These are phyloP conservation scores for Ophiosphaerella narmari DNA, from an alignment of 2,329 filamentous ascomycete species.

Conservation along the genomic window DNA sequence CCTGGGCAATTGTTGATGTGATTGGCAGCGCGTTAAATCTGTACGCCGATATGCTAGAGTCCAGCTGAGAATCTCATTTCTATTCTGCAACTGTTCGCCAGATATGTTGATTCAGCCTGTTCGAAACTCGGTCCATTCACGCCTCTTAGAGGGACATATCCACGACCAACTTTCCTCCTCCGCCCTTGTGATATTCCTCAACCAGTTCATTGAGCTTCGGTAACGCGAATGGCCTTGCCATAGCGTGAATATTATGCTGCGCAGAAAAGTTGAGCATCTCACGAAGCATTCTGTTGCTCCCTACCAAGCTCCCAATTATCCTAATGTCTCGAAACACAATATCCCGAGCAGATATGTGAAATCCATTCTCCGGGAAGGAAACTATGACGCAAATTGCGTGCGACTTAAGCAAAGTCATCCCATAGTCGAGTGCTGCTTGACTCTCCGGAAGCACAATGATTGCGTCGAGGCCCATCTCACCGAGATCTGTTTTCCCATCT, in stretches of 20 bases:
- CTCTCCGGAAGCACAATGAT: slow-evolving; percentile 55
- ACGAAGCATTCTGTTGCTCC: slow-evolving; percentile 47
- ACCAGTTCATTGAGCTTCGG: slow-evolving; percentile 49
- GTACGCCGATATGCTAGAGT: slow-evolving; percentile 48
- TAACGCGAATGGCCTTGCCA: slow-evolving; percentile 44
- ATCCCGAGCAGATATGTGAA: slow-evolving; percentile 50
- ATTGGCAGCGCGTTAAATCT: slow-evolving; percentile 49
- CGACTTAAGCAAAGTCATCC: slow-evolving; percentile 49
- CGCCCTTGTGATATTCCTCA: slow-evolving; percentile 50
- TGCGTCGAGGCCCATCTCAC: slow-evolving; percentile 53
- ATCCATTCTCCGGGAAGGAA: slow-evolving; percentile 52
- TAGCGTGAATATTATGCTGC: slow-evolving; percentile 41
- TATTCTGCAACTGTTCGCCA: neutral
- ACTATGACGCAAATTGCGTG: slow-evolving; percentile 55
- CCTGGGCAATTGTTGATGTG: slow-evolving; percentile 51
- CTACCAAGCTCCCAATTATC: slow-evolving; percentile 50
- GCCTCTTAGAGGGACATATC: slow-evolving; percentile 40
- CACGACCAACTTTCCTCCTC: slow-evolving; percentile 53
- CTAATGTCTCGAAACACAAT: slow-evolving; percentile 53
- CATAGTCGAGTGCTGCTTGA: slow-evolving; percentile 55
- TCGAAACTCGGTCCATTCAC: neutral
- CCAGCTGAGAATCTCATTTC: slow-evolving; percentile 32
- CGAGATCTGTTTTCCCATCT: slow-evolving; percentile 40
- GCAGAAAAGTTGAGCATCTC: slow-evolving; percentile 50
- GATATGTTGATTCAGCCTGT: neutral